Base-by-base conservation (phyloP, 225 moss, liverwort and hornwort species). In the Physcomitrellopsis africana region DNA sequence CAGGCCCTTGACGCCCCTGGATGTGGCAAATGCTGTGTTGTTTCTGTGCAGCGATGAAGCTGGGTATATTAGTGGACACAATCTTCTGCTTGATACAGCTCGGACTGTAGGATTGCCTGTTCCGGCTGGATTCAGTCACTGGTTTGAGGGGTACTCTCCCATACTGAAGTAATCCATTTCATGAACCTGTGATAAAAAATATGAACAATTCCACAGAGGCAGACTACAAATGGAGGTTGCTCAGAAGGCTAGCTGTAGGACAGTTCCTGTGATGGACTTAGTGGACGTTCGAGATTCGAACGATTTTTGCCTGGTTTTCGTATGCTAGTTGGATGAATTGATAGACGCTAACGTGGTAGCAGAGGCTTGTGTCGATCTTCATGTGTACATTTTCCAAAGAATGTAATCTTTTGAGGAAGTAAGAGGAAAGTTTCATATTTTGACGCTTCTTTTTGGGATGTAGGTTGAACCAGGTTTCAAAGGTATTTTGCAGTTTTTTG, bases 11-110 rank as follows among this genome's bases (percentile, higher is more conserved):
- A 79, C 80, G 29, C 69, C 41, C 20, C 19, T 72, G 11, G 82
- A 86, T 37, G 86, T 89, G 26, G 91, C 91, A 2, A 69, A 74
- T 13, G 89, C 91, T 3, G 87, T 85, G 29, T 8, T 91, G 78
- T 92, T 88, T 27, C 86, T 94, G 1, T 86, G 76, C 11, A 84
- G 92, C 47, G 88, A 90, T 16, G 86, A 88, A 20, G 88, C 92
- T 2, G 80, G 85, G 0, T 94, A 83, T 15, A 85, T 94, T 29
- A 88, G 77, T n/a, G 90, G 90, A 3, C 90, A 94, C 8, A 90
- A 90, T 17, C 76, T 94, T 5, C 67, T 88, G 68, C 65, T 92
- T 3, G 94, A 92, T 41, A 92, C 82, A 0, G 88, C 76, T 0
- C 61, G 80, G 44, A 85, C 85, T 6, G 82, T 73, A 9, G 22